Percentiles rank a stretch among this genome's conserved stretches.
Conservation (phyloP, 169 alveolate species). For the Plasmodium sp. region DNA sequence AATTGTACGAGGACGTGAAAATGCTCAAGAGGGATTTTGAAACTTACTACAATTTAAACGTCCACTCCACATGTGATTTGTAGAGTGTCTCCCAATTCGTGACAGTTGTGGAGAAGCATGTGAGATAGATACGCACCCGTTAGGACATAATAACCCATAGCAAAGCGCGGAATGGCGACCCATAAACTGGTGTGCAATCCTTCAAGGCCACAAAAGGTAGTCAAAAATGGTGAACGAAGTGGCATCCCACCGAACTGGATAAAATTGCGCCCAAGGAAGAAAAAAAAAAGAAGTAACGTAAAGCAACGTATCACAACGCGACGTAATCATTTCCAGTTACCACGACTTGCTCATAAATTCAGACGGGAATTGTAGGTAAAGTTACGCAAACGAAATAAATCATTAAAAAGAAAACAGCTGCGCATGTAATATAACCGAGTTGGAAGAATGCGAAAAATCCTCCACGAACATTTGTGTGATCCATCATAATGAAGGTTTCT, state of each 20-base stretch:
- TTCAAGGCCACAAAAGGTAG: not conserved
- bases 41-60: constrained; percentile 23
- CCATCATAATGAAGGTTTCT: not conserved
- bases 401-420: not conserved
- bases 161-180: not conserved
- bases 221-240: not conserved
- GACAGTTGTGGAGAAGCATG: not conserved
- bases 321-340: not conserved
- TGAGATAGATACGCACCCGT: not conserved
- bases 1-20: constrained; percentile 63
- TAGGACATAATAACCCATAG: not conserved
- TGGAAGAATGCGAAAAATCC: not conserved
- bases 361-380: not conserved
- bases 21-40: constrained; percentile 31
- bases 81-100: not conserved
- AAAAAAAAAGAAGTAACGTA: not conserved
- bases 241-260: not conserved
- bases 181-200: not conserved
- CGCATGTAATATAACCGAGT: not conserved
- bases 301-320: too few relatives aligned
- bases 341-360: not conserved
- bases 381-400: not conserved
- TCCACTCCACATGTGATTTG: not conserved
- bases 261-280: not conserved
- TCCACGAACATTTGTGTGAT: not conserved